Evolutionary conservation across 2,329 filamentous ascomycete genomes (phyloP), one percentile per base, ranked within the genome.

Genomic region (Aureobasidium melanogenum): DNA sequence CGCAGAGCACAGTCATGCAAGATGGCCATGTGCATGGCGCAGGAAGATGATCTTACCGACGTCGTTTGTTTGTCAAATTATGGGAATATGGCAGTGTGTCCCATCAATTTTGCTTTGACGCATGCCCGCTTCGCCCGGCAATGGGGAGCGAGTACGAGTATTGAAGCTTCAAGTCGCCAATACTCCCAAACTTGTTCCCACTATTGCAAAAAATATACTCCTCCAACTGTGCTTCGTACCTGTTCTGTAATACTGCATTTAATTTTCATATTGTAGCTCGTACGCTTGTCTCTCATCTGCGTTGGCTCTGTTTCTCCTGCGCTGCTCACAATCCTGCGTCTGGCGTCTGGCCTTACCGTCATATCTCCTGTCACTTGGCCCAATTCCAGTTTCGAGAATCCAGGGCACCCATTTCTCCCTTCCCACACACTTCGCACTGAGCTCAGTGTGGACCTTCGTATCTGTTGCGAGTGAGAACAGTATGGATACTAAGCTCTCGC

Each of bases 1-100:
- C 14, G 36, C 17, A 22, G 39, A 43, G 44, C 26, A 24, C 30
- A 43, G 41, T 30, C 17, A 58, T 41, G 43, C 30, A 41, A 38
- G 39, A 19, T 58, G 39, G 30, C 43, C 30, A 38, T 56, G 38
- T 46, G 22, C 34, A 43, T 17, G 24, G 28, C 24, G 39, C 34
- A 57, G 19, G 44, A 47, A 26, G 41, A 57, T 34, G 41, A 22
- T 30, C 54, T 47, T 57, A 57, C 54, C 54, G 39, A 41, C 41
- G 28, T 57, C 32, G 54, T 47, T 57, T 57, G 54, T 17, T 57
- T 57, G 52, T 57, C 8, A 30, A 26, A 8, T 39, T 26, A 30
- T 57, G 54, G 54, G 54, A 57, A 36, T 57, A n/a, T 44, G 26
- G 38, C 52, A 7, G n/a, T n/a, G 28, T 44, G 52, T 57, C 54